Percentiles rank a stretch among this genome's conserved stretches.
Conservation (phyloP, 2,329 filamentous ascomycete species). For the Trichoderma polysporum region DNA sequence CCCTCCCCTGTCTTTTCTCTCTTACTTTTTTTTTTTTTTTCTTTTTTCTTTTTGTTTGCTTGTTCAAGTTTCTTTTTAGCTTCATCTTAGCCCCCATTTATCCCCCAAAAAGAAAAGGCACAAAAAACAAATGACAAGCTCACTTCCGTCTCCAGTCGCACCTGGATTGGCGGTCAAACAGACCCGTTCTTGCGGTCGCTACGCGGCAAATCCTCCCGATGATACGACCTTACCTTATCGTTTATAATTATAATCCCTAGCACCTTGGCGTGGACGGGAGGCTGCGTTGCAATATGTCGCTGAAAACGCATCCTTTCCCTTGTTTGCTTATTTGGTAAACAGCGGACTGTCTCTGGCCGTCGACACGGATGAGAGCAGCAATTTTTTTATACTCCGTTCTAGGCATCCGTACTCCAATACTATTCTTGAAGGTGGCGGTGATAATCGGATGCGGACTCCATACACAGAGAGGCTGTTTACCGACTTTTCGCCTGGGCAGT, state of each 20-base stretch:
- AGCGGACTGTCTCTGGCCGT: not conserved
- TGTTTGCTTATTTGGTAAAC: not conserved
- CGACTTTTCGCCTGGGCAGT: not conserved
- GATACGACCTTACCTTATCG: not conserved
- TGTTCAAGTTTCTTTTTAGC: not conserved
- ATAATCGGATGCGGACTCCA: not conserved
- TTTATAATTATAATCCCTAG: not conserved
- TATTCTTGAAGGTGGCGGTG: not conserved
- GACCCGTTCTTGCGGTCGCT: not conserved
- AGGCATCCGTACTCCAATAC: not conserved
- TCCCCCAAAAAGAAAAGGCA: not conserved
- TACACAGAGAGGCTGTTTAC: not conserved
- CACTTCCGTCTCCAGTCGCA: not conserved
- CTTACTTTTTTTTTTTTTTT: slow-evolving; percentile 1
- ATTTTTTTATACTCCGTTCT: not conserved
- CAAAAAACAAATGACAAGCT: not conserved
- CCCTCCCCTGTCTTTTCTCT: not conserved
- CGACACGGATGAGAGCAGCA: not conserved
- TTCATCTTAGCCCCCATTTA: not conserved
- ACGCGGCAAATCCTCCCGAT: not conserved
- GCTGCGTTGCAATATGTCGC: not conserved
- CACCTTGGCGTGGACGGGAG: not conserved
- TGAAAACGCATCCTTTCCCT: not conserved
- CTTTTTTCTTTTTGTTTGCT: not conserved
- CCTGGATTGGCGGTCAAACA: not conserved